Percentiles rank a stretch among this genome's conserved stretches.
These are phyloP conservation scores for Stylosanthes scabra DNA, from an alignment of 331 rosid species.

Conservation along the genomic window DNA sequence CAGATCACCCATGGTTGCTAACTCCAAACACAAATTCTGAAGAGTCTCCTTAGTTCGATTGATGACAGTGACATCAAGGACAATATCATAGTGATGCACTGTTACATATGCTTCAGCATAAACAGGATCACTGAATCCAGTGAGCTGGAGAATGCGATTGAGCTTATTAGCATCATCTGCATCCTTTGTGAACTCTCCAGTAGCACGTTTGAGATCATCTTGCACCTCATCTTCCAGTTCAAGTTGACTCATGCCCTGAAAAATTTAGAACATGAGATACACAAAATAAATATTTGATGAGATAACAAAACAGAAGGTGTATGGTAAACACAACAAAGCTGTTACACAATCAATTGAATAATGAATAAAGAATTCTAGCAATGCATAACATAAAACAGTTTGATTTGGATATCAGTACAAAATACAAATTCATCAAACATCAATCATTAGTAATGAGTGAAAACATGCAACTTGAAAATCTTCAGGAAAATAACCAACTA, in stretches of 20 bases:
- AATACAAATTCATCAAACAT: slow-evolving; percentile 19
- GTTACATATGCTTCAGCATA: slow-evolving; percentile 99
- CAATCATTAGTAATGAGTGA: slow-evolving; percentile 4
- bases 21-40: slow-evolving; percentile 97
- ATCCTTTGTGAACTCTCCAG: slow-evolving; percentile 97
- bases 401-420: background rate
- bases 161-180: slow-evolving; percentile 92
- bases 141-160: slow-evolving; percentile 98
- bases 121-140: slow-evolving; percentile 99
- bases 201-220: slow-evolving; percentile 99
- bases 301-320: slow-evolving; percentile 22
- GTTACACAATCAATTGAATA: slow-evolving; percentile 7
- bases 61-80: slow-evolving; percentile 96
- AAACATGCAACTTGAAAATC: slow-evolving; percentile 33
- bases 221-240: slow-evolving; percentile 99
- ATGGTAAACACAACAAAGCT: slow-evolving; percentile 7
- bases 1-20: slow-evolving; percentile 99
- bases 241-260: slow-evolving; percentile 99
- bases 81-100: slow-evolving; percentile 96
- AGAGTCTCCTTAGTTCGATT: slow-evolving; percentile 97
- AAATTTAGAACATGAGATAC: slow-evolving; percentile 25
- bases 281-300: slow-evolving; percentile 16
- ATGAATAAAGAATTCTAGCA: slow-evolving; percentile 12
- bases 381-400: slow-evolving; percentile 18
- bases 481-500: slow-evolving; percentile 11